Evolutionary conservation across 2,329 filamentous ascomycete species (phyloP).

Genomic region (Botrytis hyacinthi): DNA sequence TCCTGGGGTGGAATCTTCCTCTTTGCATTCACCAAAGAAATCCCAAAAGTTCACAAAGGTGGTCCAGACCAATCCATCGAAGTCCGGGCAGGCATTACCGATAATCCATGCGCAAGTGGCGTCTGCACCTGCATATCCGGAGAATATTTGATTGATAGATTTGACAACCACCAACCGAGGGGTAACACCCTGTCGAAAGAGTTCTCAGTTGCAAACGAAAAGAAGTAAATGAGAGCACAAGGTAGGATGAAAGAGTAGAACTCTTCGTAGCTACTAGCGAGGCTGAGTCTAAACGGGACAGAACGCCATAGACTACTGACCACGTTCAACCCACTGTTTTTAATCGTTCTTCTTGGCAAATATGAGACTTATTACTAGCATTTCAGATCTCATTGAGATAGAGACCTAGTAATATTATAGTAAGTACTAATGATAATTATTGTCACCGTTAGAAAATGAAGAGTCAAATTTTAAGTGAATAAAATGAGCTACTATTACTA

Average conservation of each 20-base stretch:
- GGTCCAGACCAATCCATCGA: not conserved
- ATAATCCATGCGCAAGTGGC: constrained; percentile 9
- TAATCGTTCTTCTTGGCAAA: not conserved
- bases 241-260: not conserved
- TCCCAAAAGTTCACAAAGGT: not conserved
- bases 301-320: not conserved
- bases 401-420: not conserved
- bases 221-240: not conserved
- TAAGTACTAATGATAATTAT: not conserved
- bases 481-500: accelerated
- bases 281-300: not conserved
- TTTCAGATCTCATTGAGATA: not conserved
- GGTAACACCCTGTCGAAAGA: accelerated
- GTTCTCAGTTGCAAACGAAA: not conserved
- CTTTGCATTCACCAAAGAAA: not conserved
- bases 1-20: not conserved
- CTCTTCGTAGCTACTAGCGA: not conserved
- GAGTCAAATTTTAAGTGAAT: not conserved
- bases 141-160: not conserved
- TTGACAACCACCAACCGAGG: not conserved
- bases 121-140: constrained; percentile 1
- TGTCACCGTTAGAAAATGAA: not conserved
- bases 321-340: accelerated
- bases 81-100: not conserved
- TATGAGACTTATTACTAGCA: accelerated